These are phyloP conservation scores for Cutaneotrichosporon mucoides DNA, from an alignment of 1,284 basidiomycete genomes.

Conservation along the genomic window DNA sequence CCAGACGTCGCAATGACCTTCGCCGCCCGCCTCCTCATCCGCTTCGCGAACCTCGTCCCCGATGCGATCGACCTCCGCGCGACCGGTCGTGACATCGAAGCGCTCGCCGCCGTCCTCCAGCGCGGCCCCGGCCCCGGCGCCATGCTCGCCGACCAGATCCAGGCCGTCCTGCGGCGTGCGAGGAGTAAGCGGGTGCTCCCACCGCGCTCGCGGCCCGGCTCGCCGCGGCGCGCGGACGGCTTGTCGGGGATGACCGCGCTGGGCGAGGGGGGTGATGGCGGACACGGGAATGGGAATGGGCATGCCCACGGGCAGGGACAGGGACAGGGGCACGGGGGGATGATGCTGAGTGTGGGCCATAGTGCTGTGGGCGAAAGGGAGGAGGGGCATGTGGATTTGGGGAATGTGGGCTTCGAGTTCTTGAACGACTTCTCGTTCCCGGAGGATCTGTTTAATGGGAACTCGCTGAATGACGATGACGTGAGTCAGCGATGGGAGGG, in stretches of 20 bases:
- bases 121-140: slow-evolving; percentile 17
- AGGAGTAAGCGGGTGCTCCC: slow-evolving; percentile 4
- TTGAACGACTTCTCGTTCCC: slow-evolving; percentile 5
- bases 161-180: slow-evolving; percentile 2
- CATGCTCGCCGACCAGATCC: slow-evolving; percentile 3
- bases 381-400: too few species aligned
- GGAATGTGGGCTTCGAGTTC: slow-evolving; percentile 3
- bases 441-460: slow-evolving; percentile 3
- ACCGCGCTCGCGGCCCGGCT: background rate
- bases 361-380: too few species aligned
- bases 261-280: too few species aligned
- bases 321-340: too few species aligned
- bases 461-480: slow-evolving; percentile 1
- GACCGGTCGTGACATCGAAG: slow-evolving; percentile 36
- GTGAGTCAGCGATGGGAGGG: background rate
- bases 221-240: background rate
- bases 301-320: too few species aligned
- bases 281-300: too few species aligned
- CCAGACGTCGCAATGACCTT: slow-evolving; percentile 32
- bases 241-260: too few species aligned
- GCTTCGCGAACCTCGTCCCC: slow-evolving; percentile 34
- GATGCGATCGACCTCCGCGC: slow-evolving; percentile 31
- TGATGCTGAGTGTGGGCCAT: too few species aligned
- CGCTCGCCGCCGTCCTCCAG: slow-evolving; percentile 27
- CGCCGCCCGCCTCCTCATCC: slow-evolving; percentile 36